phyloP scores from a whole-genome alignment of 352 stramenopile genomes.

The Peronospora farinosa region DNA sequence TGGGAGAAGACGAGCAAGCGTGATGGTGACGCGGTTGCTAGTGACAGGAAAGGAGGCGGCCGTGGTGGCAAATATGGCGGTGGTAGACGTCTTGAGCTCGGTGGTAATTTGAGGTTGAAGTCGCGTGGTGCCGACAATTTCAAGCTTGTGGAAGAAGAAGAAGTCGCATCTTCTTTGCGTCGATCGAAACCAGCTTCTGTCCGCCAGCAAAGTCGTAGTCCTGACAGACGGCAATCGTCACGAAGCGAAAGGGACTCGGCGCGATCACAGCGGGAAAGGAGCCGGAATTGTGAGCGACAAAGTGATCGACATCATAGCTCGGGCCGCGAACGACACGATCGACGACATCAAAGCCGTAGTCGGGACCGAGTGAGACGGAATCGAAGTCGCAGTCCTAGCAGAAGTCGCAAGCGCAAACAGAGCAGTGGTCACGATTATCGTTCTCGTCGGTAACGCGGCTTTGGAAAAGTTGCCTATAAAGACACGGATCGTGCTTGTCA shows the following conservation, averaged over 20 bases:
- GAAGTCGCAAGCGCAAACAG: constrained; percentile 6
- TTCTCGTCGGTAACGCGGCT: constrained; percentile 5
- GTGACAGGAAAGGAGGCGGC: constrained; percentile 25
- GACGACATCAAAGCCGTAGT: constrained; percentile 14
- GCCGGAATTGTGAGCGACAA: constrained; percentile 9
- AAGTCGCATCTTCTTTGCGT: constrained; percentile 9
- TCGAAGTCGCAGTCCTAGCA: constrained; percentile 16
- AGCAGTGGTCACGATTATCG: constrained; percentile 4
- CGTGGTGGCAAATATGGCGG: constrained; percentile 10
- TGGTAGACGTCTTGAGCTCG: constrained; percentile 25
- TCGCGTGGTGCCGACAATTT: constrained; percentile 27
- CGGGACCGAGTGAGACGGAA: constrained; percentile 6
- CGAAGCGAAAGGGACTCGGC: constrained; percentile 8
- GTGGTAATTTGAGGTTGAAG: constrained; percentile 43
- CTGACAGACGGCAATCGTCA: constrained; percentile 10
- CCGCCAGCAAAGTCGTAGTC: constrained; percentile 19
- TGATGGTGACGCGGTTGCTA: constrained; percentile 38
- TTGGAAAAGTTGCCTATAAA: not conserved
- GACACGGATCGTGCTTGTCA: not conserved
- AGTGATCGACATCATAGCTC: constrained; percentile 10
- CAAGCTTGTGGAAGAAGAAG: constrained; percentile 47
- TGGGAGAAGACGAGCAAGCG: constrained; percentile 59
- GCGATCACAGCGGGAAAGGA: constrained; percentile 13
- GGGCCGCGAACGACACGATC: constrained; percentile 15
- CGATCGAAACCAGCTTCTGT: constrained; percentile 7